Evolutionary conservation across 805 yeast species (phyloP).

Genomic region (Wickerhamomyces chambardii): DNA sequence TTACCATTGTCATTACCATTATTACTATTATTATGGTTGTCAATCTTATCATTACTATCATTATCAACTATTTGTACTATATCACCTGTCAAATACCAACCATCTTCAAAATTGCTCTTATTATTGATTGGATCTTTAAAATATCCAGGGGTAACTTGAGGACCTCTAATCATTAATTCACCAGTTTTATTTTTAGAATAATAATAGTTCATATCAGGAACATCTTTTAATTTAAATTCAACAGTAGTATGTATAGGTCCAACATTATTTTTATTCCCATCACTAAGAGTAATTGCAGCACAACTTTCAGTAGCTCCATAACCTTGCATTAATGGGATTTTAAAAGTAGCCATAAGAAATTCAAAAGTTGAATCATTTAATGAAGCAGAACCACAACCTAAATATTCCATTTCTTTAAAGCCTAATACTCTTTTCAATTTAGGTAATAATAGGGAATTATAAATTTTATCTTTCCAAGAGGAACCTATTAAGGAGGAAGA

Average conservation of each 20-base stretch:
- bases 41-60: constrained; percentile 41
- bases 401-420: constrained; percentile 22
- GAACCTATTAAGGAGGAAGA: constrained; percentile 65
- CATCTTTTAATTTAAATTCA: constrained; percentile 46
- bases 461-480: too few species aligned
- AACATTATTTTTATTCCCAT: constrained; percentile 30
- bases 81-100: constrained; percentile 57
- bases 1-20: constrained; percentile 16
- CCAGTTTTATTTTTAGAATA: constrained; percentile 29
- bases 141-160: constrained; percentile 43
- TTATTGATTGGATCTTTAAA: constrained; percentile 42
- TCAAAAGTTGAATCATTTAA: constrained; percentile 42
- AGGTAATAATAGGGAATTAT: not conserved
- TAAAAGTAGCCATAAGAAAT: constrained; percentile 43
- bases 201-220: constrained; percentile 37
- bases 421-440: constrained; percentile 30
- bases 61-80: constrained; percentile 27
- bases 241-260: constrained; percentile 42
- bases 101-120: constrained; percentile 29
- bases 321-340: constrained; percentile 36
- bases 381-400: constrained; percentile 51
- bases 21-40: too few species aligned
- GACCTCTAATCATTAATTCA: constrained; percentile 49
- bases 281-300: constrained; percentile 39
- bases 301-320: constrained; percentile 60